A percentile compares a stretch with the other conserved stretches of the same genome.
These are phyloP conservation scores for Pestalotiopsis sp. DNA, from an alignment of 2,329 filamentous ascomycete species.

Conservation along the genomic window DNA sequence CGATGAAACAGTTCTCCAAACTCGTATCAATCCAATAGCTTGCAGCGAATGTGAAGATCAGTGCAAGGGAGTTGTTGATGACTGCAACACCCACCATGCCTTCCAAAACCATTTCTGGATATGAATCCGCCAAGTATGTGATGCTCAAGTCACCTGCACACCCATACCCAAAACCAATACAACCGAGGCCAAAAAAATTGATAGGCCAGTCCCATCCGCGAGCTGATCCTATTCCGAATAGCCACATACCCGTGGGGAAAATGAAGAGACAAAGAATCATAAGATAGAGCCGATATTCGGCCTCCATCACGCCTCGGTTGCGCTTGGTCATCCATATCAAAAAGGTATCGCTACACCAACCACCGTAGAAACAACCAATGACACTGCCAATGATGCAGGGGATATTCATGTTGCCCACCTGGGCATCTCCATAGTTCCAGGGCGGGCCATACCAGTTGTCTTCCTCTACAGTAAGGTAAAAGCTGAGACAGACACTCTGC, in stretches of 20 bases:
- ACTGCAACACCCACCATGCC: conserved; percentile 62
- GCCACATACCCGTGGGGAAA: conserved; percentile 53
- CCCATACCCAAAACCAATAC: conserved; percentile 63
- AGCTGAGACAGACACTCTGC: conserved; percentile 63
- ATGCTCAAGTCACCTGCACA: conserved; percentile 59
- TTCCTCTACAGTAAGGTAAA: conserved; percentile 61
- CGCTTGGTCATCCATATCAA: conserved; percentile 57
- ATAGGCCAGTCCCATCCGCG: conserved; percentile 55
- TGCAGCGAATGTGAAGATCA: conserved; percentile 56
- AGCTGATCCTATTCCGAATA: conserved; percentile 55
- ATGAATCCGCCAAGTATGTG: conserved; percentile 58
- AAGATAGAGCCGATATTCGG: conserved; percentile 56
- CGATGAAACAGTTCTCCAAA: conserved; percentile 52
- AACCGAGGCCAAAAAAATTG: conserved; percentile 57
- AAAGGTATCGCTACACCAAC: conserved; percentile 58
- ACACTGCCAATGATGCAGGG: conserved; percentile 57
- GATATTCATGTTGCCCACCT: conserved; percentile 60
- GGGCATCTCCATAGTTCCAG: conserved; percentile 55
- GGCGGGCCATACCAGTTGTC: conserved; percentile 56
- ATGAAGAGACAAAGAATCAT: conserved; percentile 52
- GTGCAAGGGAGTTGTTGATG: conserved; percentile 59
- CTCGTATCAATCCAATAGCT: conserved; percentile 52
- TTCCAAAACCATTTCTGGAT: conserved; percentile 59
- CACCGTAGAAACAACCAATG: conserved; percentile 60
- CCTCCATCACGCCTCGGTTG: conserved; percentile 55